A percentile compares a stretch with the other conserved stretches of the same genome.
Conservation (phyloP, 2,329 filamentous ascomycete genomes). For the Periconia digitata region DNA sequence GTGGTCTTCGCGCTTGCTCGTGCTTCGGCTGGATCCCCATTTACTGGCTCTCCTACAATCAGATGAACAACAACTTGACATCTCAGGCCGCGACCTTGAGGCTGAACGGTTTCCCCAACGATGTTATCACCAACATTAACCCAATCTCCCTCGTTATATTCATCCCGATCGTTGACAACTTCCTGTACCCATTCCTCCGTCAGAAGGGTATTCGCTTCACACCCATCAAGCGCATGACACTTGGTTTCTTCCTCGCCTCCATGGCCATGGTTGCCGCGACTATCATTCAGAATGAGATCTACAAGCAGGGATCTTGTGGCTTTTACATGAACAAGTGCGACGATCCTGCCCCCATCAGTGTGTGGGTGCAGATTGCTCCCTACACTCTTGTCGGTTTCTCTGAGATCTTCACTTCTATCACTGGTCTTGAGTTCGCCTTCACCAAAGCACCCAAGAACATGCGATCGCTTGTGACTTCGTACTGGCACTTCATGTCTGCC, state of each 20-base stretch:
- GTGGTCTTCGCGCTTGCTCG: constrained; percentile 42
- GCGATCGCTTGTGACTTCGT: constrained; percentile 71
- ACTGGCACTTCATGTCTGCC: constrained; percentile 72
- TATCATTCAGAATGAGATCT: constrained; percentile 62
- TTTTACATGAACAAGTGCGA: constrained; percentile 56
- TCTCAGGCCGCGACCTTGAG: constrained; percentile 59
- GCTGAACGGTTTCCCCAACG: constrained; percentile 57
- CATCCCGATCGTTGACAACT: constrained; percentile 56
- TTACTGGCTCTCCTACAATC: constrained; percentile 54
- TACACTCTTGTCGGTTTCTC: constrained; percentile 59
- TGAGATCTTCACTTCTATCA: constrained; percentile 61
- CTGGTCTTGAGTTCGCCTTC: constrained; percentile 74
- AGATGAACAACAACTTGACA: constrained; percentile 58
- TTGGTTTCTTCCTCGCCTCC: constrained; percentile 53
- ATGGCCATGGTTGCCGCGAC: constrained; percentile 53
- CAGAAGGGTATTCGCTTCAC: constrained; percentile 53
- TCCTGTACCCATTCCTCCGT: constrained; percentile 56
- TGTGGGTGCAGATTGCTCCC: constrained; percentile 56
- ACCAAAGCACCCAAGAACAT: constrained; percentile 79
- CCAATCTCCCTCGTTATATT: constrained; percentile 57
- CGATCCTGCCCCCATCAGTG: constrained; percentile 62
- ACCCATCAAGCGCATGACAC: constrained; percentile 56
- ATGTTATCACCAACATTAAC: constrained; percentile 58
- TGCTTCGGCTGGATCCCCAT: constrained; percentile 57
- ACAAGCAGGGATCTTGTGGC: constrained; percentile 64